A percentile compares a stretch with the other conserved stretches of the same genome.
Evolutionary conservation across 371 early-diverging fungal genomes (phyloP).

Genomic region (Conidiobolus incongruus): DNA sequence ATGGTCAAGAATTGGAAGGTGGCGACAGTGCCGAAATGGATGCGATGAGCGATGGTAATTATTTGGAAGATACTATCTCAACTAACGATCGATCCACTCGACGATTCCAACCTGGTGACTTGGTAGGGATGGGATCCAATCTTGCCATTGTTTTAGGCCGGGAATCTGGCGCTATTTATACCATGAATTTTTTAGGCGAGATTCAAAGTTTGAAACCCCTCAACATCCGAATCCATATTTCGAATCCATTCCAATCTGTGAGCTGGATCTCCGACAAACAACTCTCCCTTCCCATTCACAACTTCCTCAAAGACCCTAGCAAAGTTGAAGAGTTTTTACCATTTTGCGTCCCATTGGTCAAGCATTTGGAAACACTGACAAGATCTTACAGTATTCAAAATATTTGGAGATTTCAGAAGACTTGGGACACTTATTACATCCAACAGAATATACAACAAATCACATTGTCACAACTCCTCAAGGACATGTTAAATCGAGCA

Average conservation of each 20-base stretch:
- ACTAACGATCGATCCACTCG: too few relatives aligned
- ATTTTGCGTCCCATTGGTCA: background rate
- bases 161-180: background rate
- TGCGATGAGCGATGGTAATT: too few relatives aligned
- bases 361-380: background rate
- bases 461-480: background rate
- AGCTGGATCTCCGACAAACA: too few relatives aligned
- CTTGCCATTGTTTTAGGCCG: background rate
- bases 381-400: background rate
- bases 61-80: too few relatives aligned
- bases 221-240: background rate
- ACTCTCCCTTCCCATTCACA: background rate
- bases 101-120: background rate
- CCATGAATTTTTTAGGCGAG: background rate
- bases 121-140: background rate
- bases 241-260: background rate
- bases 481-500: background rate
- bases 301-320: background rate
- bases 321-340: background rate
- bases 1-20: too few relatives aligned
- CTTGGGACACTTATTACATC: background rate
- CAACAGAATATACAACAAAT: background rate
- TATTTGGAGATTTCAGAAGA: background rate
- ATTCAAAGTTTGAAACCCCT: background rate
- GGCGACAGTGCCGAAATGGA: too few relatives aligned